Percentiles rank a stretch among this genome's conserved stretches.
Conservation (phyloP, 2,329 filamentous ascomycete species). For the Penicillium sp. region DNA sequence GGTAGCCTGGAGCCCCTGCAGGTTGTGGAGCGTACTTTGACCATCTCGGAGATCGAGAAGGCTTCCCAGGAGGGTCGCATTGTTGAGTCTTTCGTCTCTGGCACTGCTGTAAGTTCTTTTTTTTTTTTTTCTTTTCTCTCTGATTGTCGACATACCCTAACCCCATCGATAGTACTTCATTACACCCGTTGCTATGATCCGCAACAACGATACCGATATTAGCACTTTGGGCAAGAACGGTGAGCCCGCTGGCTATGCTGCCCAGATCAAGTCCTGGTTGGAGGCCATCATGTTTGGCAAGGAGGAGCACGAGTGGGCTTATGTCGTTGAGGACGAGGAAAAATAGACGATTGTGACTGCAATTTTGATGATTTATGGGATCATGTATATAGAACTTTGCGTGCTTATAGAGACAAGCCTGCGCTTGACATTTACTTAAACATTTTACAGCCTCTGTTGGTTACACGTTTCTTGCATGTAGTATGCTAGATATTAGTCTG, state of each 20-base stretch:
- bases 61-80: constrained; percentile 72
- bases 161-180: constrained; percentile 62
- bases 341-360: constrained; percentile 17
- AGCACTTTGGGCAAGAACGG: constrained; percentile 44
- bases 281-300: constrained; percentile 73
- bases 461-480: not conserved
- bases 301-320: constrained; percentile 66
- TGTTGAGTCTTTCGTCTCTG: constrained; percentile 80
- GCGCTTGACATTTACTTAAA: not conserved
- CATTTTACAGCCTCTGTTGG: not conserved
- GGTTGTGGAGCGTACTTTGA: constrained; percentile 78
- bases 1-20: constrained; percentile 67
- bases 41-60: constrained; percentile 71
- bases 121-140: not conserved
- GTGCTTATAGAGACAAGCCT: constrained; percentile 1
- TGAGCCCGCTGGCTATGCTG: constrained; percentile 33
- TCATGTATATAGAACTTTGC: constrained; percentile 6
- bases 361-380: constrained; percentile 8
- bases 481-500: not conserved
- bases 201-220: constrained; percentile 65
- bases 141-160: constrained; percentile 5
- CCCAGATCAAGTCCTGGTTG: constrained; percentile 63
- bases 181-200: constrained; percentile 64
- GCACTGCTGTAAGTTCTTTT: constrained; percentile 68
- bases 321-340: constrained; percentile 62